Evolutionary conservation across 352 stramenopile genomes (phyloP), one percentile per base, ranked within the genome.

Genomic region (Phytopythium montanum): DNA sequence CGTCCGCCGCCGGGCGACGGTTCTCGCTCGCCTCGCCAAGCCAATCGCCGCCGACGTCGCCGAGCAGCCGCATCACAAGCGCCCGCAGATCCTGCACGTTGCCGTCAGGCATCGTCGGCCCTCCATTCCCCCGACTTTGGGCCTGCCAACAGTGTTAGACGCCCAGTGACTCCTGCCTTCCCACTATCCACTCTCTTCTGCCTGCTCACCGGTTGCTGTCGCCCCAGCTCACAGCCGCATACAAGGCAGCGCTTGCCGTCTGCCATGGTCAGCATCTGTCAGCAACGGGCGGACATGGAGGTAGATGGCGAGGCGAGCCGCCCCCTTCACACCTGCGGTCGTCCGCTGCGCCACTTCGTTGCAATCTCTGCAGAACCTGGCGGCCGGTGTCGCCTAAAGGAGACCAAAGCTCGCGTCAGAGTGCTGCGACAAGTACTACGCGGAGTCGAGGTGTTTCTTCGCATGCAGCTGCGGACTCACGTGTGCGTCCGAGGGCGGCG

Each of bases 181-280:
- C 21, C 29, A 31, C 19, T 0, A 3, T 26, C 29, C 1, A 42
- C 31, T 36, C 31, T 36, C 59, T 56, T 63, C 60, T 46, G 38
- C 39, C 58, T 14, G n/a, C 48, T 26, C 25, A 23, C 33, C 21
- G 48, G 51, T 19, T 62, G 64, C 34, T 53, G 64, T 14, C 33
- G 61, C 51, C 81, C 67, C 12, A 89, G 54, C 56, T 87, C 77
- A 36, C 75, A 88, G 16, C 81, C 79, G 44, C 79, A 91, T 38
- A 86, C 59, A 44, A 91, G 62, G 53, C 81, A 91, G 0, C 79
- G 67, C 59, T 87, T 89, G 9, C 79, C 63, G 53, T 89, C 81
- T 90, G 31, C 8, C 31, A 36, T 10, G 12, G 12, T 10, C 31
- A 2, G 31, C 31, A 36, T 5, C 31, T 10, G 31, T 36, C 31